These are phyloP conservation scores for Clathrospora elynae DNA, from an alignment of 2,329 filamentous ascomycete species.

Conservation along the genomic window DNA sequence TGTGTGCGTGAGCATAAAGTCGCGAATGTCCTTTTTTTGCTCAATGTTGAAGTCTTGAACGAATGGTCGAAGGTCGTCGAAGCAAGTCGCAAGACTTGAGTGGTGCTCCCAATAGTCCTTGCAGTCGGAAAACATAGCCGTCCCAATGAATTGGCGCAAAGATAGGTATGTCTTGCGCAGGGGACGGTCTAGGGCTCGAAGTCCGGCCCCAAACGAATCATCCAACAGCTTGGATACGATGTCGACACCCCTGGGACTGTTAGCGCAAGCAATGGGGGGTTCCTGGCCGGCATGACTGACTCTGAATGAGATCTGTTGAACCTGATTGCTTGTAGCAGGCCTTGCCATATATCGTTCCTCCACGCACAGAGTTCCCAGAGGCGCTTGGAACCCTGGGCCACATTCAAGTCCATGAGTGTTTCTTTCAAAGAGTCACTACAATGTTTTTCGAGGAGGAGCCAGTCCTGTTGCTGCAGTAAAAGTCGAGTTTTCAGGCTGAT, in stretches of 20 bases:
- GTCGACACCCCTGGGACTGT: constrained; percentile 7
- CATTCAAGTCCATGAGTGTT: not conserved
- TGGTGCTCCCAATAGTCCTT: constrained; percentile 32
- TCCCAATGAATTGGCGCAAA: constrained; percentile 14
- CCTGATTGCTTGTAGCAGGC: constrained; percentile 20
- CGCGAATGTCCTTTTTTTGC: constrained; percentile 23
- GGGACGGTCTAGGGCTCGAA: constrained; percentile 20
- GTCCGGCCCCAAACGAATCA: constrained; percentile 17
- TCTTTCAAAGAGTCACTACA: too few species aligned
- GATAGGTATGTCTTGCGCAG: constrained; percentile 22
- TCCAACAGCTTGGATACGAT: constrained; percentile 15
- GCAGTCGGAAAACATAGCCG: constrained; percentile 21
- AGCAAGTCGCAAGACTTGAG: constrained; percentile 30
- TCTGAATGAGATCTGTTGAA: constrained; percentile 11
- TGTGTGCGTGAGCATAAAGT: too few species aligned
- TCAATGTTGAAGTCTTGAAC: constrained; percentile 22
- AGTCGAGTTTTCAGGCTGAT: constrained; percentile 21
- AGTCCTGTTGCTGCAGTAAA: constrained; percentile 17
- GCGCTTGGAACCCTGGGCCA: constrained; percentile 4
- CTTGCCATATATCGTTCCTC: constrained; percentile 27
- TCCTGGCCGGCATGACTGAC: constrained; percentile 9
- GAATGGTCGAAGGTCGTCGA: constrained; percentile 35
- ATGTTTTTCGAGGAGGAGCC: constrained; percentile 24
- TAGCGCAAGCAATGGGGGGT: not conserved
- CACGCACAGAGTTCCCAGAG: constrained; percentile 24